Evolutionary conservation across 2,329 filamentous ascomycete genomes (phyloP), one percentile per base, ranked within the genome.

Genomic region (Apiospora hydei): DNA sequence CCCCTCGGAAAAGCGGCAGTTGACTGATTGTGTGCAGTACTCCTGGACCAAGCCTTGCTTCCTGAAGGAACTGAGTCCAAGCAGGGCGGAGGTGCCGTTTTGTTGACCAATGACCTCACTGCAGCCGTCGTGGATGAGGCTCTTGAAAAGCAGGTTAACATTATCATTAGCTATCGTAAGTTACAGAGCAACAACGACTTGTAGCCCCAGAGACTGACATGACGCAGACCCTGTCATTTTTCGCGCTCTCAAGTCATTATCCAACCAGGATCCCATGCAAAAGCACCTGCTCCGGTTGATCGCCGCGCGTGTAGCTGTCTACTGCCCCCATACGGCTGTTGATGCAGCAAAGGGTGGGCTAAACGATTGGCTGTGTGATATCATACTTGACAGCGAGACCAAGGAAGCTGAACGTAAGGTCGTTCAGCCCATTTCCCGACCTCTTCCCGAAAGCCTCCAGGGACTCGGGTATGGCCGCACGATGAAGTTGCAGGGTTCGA

Each of bases 311-410:
- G 94, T 99, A 78, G 97, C 95, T 75, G 95, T 99, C 71, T 99
- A 98, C 85, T 95, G 93, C 75, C 96, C 96, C 0, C 96, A 99
- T 83, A 99, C 96, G 0, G 96, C 96, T 18, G 90, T 98, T 61
- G 96, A 99, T 82, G 94, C 94, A 51, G 94, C 94, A 0, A 90
- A 91, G 0, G 90, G 91, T 24, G 96, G 96, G 4, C 89, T 99
- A 76, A 97, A 95, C 79, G 94, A 97, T 81, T 99, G 96, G 96
- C 91, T 99, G 13, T 94, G 94, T 73, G 93, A 97, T 79, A 92
- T 97, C 68, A 90, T 98, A 26, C 91, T 92, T 2, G 91, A 90
- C 13, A 76, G 77, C 30, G 75, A 77, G 51, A 41, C 30, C n/a
- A 64, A 74, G 73, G 74, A 77, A n/a, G 81, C 80, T 46, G 77